Conservation (phyloP, 2,329 filamentous ascomycete species). For the Amauroascus verrucosus region DNA sequence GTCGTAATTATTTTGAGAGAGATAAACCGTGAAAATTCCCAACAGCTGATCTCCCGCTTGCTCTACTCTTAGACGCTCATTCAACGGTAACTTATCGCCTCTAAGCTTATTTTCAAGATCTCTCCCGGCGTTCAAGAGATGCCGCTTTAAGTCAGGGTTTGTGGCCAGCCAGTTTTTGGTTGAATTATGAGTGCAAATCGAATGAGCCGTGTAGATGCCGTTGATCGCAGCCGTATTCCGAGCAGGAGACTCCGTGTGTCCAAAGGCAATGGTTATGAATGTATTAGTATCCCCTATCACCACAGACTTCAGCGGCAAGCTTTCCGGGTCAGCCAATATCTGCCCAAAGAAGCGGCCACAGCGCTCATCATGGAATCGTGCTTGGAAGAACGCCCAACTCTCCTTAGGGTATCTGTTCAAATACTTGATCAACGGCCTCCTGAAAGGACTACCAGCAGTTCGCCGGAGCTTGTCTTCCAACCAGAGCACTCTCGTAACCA, state of each 20-base stretch:
- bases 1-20: conserved; percentile 63
- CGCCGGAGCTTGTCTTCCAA: conserved; percentile 75
- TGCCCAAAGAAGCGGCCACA: conserved; percentile 90
- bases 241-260: conserved; percentile 54
- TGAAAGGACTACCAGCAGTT: conserved; percentile 85
- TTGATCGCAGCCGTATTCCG: conserved; percentile 75
- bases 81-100: conserved; percentile 56
- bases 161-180: conserved; percentile 56
- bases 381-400: conserved; percentile 69
- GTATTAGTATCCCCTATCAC: conserved; percentile 63
- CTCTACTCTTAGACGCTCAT: conserved; percentile 71
- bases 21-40: conserved; percentile 68
- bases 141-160: conserved; percentile 48
- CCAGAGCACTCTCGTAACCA: conserved; percentile 83
- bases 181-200: conserved; percentile 58
- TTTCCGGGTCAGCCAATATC: conserved; percentile 65
- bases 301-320: conserved; percentile 61
- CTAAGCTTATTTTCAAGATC: conserved; percentile 67
- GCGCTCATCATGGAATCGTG: conserved; percentile 68
- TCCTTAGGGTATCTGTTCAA: conserved; percentile 88
- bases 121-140: conserved; percentile 56
- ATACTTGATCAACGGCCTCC: conserved; percentile 81
- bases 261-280: conserved; percentile 56
- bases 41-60: conserved; percentile 85
- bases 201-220: conserved; percentile 72